Conservation (phyloP, 2,329 filamentous ascomycete species). For the Pseudopyricularia javanii region DNA sequence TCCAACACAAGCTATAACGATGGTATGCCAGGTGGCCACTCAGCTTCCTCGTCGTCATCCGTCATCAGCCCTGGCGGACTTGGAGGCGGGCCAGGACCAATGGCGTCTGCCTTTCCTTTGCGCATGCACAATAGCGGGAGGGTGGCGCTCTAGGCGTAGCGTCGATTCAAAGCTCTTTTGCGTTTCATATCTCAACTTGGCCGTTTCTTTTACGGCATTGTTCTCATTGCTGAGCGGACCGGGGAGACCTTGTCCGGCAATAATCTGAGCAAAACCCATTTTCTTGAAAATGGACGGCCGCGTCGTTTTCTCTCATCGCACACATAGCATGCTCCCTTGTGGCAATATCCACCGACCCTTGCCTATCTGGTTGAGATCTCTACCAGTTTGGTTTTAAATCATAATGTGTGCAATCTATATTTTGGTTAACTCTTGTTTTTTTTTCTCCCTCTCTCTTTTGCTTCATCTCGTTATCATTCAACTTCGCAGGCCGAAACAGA, state of each 20-base stretch:
- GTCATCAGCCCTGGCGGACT: conserved; percentile 14
- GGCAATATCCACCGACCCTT: background rate
- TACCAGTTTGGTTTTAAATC: background rate
- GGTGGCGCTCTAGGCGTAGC: conserved; percentile 12
- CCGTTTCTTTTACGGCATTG: background rate
- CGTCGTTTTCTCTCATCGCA: background rate
- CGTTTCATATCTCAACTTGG: background rate
- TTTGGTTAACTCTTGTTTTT: background rate
- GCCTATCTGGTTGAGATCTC: background rate
- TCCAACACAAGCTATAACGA: conserved; percentile 6
- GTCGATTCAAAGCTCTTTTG: background rate
- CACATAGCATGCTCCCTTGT: background rate
- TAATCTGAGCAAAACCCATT: background rate
- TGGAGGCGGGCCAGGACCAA: background rate
- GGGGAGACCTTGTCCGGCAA: background rate
- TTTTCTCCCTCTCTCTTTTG: background rate
- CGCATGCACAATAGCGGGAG: conserved; percentile 17
- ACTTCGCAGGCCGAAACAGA: background rate
- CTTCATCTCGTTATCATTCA: background rate
- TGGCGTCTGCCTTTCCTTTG: conserved; percentile 12
- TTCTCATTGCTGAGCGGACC: background rate
- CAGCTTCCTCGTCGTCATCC: background rate
- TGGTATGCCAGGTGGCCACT: background rate
- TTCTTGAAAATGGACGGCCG: background rate
- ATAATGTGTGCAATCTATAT: conserved; percentile 1